phyloP scores from a whole-genome alignment of 1,139 yeast genomes.

The Suhomyces bolitotheri region DNA sequence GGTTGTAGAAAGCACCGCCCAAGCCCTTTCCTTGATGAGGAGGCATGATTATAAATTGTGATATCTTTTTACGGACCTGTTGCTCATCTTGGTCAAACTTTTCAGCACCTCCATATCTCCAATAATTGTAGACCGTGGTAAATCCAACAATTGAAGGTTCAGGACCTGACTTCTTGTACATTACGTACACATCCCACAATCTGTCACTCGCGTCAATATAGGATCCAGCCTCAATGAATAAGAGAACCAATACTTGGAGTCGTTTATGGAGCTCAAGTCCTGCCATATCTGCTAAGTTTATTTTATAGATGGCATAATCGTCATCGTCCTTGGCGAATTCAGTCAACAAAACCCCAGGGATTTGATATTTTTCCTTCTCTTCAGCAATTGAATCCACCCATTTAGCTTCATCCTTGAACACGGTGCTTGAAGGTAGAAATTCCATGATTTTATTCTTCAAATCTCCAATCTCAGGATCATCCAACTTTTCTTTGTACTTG shows the following conservation, averaged over 20 bases:
- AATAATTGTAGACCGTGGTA: constrained; percentile 80
- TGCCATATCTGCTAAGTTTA: constrained; percentile 38
- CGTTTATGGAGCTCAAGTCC: constrained; percentile 64
- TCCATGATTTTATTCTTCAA: constrained; percentile 53
- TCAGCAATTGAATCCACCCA: constrained; percentile 62
- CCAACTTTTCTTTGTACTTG: constrained; percentile 53
- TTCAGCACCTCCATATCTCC: constrained; percentile 64
- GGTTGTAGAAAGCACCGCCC: constrained; percentile 66
- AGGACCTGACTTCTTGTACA: constrained; percentile 48
- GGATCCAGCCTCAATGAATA: constrained; percentile 93
- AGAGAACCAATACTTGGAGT: constrained; percentile 73
- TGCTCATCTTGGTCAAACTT: constrained; percentile 53
- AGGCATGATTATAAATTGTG: constrained; percentile 86
- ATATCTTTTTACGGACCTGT: constrained; percentile 69
- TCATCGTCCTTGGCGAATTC: constrained; percentile 31
- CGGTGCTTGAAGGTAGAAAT: constrained; percentile 61
- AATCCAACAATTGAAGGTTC: constrained; percentile 66
- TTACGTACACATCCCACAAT: constrained; percentile 65
- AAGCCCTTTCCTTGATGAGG: constrained; percentile 70
- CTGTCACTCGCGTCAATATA: constrained; percentile 76
- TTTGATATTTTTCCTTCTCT: constrained; percentile 45
- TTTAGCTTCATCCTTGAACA: constrained; percentile 59
- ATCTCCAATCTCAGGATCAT: constrained; percentile 51
- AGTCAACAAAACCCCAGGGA: constrained; percentile 51
- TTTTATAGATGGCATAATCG: constrained; percentile 29